Base-by-base conservation (phyloP, 768 basidiomycete species). In the Fomitopsis serialis region DNA sequence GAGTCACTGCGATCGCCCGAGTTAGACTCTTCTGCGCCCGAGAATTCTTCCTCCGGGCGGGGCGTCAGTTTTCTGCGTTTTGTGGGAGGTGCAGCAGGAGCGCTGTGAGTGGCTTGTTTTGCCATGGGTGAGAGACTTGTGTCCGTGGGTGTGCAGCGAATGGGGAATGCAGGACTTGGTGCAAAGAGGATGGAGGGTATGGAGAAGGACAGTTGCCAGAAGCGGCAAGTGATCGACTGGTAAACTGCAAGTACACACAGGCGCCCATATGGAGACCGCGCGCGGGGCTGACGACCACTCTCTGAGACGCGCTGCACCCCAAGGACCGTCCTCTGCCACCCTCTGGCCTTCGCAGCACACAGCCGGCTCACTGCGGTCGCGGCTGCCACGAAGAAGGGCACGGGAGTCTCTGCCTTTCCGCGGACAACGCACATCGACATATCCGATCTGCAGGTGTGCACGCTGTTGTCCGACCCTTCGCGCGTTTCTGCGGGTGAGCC, bases 41-140 rank as follows among this genome's bases (percentile, higher is more conserved):
- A 63, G 43, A 42, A 52, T 10, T 66, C 60, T 25, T 64, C 61
- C 15, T 40, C 47, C 8, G 19, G 15, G 15, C 37, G 37, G 19
- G 47, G 60, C 2, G 62, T 27, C 2, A 76, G 70, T 59, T 78
- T 81, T 64, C 69, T 75, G 54, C 78, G 78, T 75, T 85, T 86
- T 40, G 69, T 63, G 19, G 76, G 70, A 55, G 78, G 69, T 80
- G 85, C 84, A 45, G 51, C 61, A 11, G 11, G 11, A 11, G 5
- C 11, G 5, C 11, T 32, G 29, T 32, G 6, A 11, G 29, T 11
- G 29, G n/a, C n/a, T n/a, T n/a, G n/a, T n/a, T 32, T 32, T 32
- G 29, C 5, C n/a, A 6, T 17, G 5, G 42, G 17, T 6, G 42
- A n/a, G 42, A 42, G 42, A 42, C n/a, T 42, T 5, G 6, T 9